These are phyloP conservation scores for Mycocentrospora acerina DNA, from an alignment of 2,329 filamentous ascomycete species.

Conservation along the genomic window DNA sequence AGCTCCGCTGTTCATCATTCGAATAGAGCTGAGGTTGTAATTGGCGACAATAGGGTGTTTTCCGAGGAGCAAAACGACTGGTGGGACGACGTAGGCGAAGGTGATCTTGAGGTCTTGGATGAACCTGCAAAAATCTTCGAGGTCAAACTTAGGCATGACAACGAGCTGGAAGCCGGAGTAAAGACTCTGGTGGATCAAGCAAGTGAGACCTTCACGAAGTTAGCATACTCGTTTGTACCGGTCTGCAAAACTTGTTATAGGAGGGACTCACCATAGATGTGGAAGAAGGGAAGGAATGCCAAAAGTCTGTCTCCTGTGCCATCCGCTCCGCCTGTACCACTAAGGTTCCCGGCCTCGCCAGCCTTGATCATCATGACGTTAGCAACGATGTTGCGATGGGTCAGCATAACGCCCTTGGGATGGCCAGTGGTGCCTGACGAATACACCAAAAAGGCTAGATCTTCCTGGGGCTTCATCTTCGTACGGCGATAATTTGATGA, in stretches of 20 bases:
- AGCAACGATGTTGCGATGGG: constrained; percentile 77
- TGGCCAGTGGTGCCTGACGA: constrained; percentile 87
- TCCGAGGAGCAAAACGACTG: constrained; percentile 75
- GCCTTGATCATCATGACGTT: constrained; percentile 57
- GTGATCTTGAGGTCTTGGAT: constrained; percentile 76
- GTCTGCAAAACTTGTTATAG: no score
- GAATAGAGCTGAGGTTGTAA: constrained; percentile 76
- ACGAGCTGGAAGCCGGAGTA: constrained; percentile 67
- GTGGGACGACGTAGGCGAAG: constrained; percentile 80
- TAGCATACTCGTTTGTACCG: constrained; percentile 1
- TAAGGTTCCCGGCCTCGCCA: constrained; percentile 53
- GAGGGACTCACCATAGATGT: constrained; percentile 71
- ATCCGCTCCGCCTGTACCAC: constrained; percentile 59
- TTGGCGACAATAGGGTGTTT: constrained; percentile 77
- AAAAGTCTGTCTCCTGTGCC: constrained; percentile 71
- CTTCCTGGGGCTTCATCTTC: constrained; percentile 63
- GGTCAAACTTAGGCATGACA: constrained; percentile 78
- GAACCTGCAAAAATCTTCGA: constrained; percentile 74
- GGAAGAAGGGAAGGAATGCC: constrained; percentile 84
- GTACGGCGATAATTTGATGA: constrained; percentile 60
- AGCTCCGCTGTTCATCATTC: constrained; percentile 84
- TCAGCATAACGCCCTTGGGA: constrained; percentile 88
- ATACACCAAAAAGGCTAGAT: constrained; percentile 84
- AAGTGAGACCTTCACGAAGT: constrained; percentile 60
- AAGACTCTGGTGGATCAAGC: constrained; percentile 68